Evolutionary conservation across 2,329 filamentous ascomycete species (phyloP).

Genomic region (Beauveria varroae): DNA sequence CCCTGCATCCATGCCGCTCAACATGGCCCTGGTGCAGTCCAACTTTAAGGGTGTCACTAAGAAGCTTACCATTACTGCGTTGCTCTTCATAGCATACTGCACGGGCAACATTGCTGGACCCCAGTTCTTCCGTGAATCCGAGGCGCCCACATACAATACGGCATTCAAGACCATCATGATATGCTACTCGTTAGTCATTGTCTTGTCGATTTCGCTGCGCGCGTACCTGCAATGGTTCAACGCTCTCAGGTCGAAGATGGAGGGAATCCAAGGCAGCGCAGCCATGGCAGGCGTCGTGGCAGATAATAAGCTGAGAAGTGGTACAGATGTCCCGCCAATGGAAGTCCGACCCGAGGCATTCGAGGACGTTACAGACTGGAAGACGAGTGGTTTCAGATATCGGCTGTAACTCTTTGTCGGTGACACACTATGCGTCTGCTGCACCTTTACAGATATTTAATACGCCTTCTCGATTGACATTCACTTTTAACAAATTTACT

Average conservation of each 20-base stretch:
- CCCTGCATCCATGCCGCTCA: conserved; percentile 45
- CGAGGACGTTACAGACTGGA: conserved; percentile 54
- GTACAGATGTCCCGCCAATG: conserved; percentile 21
- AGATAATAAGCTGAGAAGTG: conserved; percentile 24
- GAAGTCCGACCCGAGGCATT: conserved; percentile 38
- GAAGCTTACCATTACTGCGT: conserved; percentile 51
- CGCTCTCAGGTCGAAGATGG: conserved; percentile 29
- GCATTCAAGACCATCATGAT: conserved; percentile 49
- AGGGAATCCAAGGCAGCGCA: conserved; percentile 38
- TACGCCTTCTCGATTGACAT: too few species aligned
- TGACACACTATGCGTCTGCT: too few species aligned
- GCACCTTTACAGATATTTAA: too few species aligned
- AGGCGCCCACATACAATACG: conserved; percentile 44
- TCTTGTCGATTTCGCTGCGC: conserved; percentile 36
- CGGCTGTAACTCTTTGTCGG: conserved; percentile 28
- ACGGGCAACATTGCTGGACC: conserved; percentile 49
- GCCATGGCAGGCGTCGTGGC: conserved; percentile 33
- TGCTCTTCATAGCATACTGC: conserved; percentile 50
- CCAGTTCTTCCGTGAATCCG: conserved; percentile 42
- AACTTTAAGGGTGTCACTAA: conserved; percentile 52
- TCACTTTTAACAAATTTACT: too few species aligned
- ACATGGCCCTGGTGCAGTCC: conserved; percentile 46
- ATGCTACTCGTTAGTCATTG: conserved; percentile 45
- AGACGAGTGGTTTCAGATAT: conserved; percentile 52
- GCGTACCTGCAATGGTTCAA: conserved; percentile 41